phyloP scores from a whole-genome alignment of 371 early-diverging fungal genomes.

The Saksenaea vasiformis region DNA sequence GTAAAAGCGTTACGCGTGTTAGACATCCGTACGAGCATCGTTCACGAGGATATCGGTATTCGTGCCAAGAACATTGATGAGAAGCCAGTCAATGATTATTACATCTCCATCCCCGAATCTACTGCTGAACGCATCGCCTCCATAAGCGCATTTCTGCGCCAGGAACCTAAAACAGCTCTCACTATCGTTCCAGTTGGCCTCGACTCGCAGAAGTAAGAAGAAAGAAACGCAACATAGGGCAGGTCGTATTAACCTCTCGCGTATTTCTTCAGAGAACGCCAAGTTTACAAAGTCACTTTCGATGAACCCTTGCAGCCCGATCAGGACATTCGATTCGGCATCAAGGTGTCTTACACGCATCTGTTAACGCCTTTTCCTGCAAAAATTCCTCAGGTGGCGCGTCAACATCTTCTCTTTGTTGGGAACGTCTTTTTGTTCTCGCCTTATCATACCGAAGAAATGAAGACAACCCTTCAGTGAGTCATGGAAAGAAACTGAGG shows the following conservation, averaged over 20 bases:
- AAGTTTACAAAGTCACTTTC: slow-evolving; percentile 67
- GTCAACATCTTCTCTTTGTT: slow-evolving; percentile 65
- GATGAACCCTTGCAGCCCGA: slow-evolving; percentile 58
- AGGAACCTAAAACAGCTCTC: slow-evolving; percentile 49
- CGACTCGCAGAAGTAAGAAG: slow-evolving; percentile 43
- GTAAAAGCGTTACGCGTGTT: slow-evolving; percentile 64
- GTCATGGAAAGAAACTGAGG: slow-evolving; percentile 6
- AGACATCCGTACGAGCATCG: slow-evolving; percentile 63
- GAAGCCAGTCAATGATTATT: slow-evolving; percentile 51
- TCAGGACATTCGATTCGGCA: slow-evolving; percentile 67
- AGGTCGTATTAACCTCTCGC: background rate
- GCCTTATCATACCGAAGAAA: slow-evolving; percentile 71
- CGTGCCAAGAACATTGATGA: slow-evolving; percentile 55
- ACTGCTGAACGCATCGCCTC: slow-evolving; percentile 39
- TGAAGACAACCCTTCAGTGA: slow-evolving; percentile 82
- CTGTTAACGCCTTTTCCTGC: slow-evolving; percentile 69
- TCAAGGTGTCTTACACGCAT: slow-evolving; percentile 64
- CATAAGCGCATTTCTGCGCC: slow-evolving; percentile 51
- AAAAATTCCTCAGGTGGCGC: slow-evolving; percentile 69
- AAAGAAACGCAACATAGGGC: background rate
- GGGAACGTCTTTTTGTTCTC: slow-evolving; percentile 67
- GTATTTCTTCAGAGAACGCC: slow-evolving; percentile 40
- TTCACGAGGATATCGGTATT: slow-evolving; percentile 63
- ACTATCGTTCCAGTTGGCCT: slow-evolving; percentile 35
- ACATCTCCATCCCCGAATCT: slow-evolving; percentile 48